Conservation (phyloP, 2,329 filamentous ascomycete genomes). For the Penicillium sp. region DNA sequence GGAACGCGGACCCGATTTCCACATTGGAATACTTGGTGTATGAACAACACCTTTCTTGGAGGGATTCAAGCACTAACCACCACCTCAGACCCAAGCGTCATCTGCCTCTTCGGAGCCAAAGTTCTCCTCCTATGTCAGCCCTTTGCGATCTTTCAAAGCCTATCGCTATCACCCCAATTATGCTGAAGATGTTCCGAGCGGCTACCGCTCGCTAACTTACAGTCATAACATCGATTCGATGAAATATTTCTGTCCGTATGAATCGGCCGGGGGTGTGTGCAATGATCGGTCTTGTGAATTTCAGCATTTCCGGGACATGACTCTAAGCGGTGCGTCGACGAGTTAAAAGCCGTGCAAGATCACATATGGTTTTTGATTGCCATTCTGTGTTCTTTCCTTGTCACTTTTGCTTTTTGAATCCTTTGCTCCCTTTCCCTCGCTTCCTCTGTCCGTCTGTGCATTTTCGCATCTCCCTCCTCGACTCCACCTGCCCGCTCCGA, state of each 20-base stretch:
- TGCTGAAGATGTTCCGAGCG: conserved; percentile 65
- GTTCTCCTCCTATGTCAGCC: conserved; percentile 73
- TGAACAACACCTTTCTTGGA: conserved; percentile 23
- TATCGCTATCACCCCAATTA: conserved; percentile 87
- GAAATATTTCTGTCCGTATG: conserved; percentile 71
- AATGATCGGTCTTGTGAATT: conserved; percentile 68
- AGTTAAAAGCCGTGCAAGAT: conserved; percentile 30
- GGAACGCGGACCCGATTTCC: conserved; percentile 21
- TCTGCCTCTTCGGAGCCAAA: conserved; percentile 24
- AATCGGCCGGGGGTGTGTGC: conserved; percentile 69
- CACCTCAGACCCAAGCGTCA: conserved; percentile 25
- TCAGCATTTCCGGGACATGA: conserved; percentile 77
- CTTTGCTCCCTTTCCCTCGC: background rate
- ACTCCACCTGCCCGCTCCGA: background rate
- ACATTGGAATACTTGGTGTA: conserved; percentile 35
- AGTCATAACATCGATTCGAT: conserved; percentile 82
- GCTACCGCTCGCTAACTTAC: conserved; percentile 86
- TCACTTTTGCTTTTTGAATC: conserved; percentile 3
- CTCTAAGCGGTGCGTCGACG: conserved; percentile 68
- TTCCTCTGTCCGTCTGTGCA: conserved; percentile 1
- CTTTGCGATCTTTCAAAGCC: conserved; percentile 75
- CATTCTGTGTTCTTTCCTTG: conserved; percentile 12
- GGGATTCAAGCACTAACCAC: conserved; percentile 28
- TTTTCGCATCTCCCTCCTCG: conserved; percentile 6
- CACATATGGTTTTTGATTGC: conserved; percentile 23